Base-by-base conservation (phyloP, 352 stramenopile genomes). In the Phytophthora hybrid region DNA sequence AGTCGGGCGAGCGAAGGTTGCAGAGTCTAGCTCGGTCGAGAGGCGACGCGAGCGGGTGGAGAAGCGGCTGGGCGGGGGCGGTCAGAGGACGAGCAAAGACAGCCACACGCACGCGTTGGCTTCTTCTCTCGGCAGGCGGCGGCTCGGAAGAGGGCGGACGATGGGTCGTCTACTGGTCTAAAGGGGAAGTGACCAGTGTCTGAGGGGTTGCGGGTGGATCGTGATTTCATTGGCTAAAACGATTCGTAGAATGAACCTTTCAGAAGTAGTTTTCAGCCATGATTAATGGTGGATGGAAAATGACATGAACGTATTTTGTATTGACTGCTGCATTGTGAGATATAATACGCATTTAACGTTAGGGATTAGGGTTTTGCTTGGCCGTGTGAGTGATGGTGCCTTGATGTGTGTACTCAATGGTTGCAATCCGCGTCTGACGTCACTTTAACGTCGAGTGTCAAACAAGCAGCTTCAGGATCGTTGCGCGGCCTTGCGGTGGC, bases 401-500 rank as follows among this genome's bases (percentile, higher is more conserved):
- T 26, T 26, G 23, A 26, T 26, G 23, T 26, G 23, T 26, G 23
- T 51, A 52, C 57, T 31, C 13, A 16, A 44, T 52, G 63, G 34
- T 61, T 69, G 57, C 57, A 6, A 8, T n/a, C 59, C 53, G 61
- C 37, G 67, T 26, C 51, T 64, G 9, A 63, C 44, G 23, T 26
- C 23, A 26, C 23, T 61, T 51, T 31, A 66, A 75, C 47, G 52
- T 72, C 51, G 29, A 71, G 46, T 19, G 64, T 73, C 11, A 37
- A 47, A 16, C 51, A 4, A 41, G n/a, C 31, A 37, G 44, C 26
- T 55, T 72, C 59, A 77, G 19, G 32, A 4, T 19, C 37, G 19
- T 5, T 53, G 53, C 19, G 31, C 63, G 18, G 74, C 63, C 69
- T 89, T 91, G 60, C 87, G 84, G 73, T 95, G 88, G 37, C 85